Evolutionary conservation across 352 stramenopile species (phyloP), one percentile per base, ranked within the genome.

Genomic region (Thraustotheca clavata): DNA sequence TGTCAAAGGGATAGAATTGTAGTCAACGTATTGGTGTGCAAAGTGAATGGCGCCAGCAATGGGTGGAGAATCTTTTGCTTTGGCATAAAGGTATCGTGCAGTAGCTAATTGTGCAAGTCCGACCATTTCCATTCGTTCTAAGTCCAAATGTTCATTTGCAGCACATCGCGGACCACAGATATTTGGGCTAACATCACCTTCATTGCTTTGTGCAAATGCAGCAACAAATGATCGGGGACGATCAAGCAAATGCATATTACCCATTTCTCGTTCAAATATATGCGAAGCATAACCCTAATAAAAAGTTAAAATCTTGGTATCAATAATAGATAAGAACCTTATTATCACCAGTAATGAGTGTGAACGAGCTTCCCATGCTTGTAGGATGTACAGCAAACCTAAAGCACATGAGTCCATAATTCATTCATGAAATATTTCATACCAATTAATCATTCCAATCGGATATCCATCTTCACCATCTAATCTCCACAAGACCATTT

Each of bases 341-440:
- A 75, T 98, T 97, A 73, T 98, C 91, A 20, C 89, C 88, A 1
- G 84, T 95, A 61, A 97, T 94, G n/a, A 97, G 73, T 32, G 79
- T 91, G 72, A 96, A 97, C 75, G 84, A 96, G 49, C 88, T 95
- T 54, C 90, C 91, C 88, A 98, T 96, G 69, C 80, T 95, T 26
- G 91, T 98, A 20, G 87, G 87, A 60, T 98, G 91, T 26, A 97
- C 89, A 5, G 89, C 83, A 69, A 98, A 98, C 83, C 73, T 76
- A 41, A n/a, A 41, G 8, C 32, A 22, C 35, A 41, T 20, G 39
- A 18, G 27, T 20, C n/a, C 2, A 1, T 24, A 11, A 22, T 14
- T 38, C 2, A 41, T 18, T 20, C 18, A 39, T 35, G 1, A 38
- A 0, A 49, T 26, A 57, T 31, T 16, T 46, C 67, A 27, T 32